A percentile compares a stretch with the other conserved stretches of the same genome.
Conservation (phyloP, 2,329 filamentous ascomycete genomes). For the Verticillium longisporum region DNA sequence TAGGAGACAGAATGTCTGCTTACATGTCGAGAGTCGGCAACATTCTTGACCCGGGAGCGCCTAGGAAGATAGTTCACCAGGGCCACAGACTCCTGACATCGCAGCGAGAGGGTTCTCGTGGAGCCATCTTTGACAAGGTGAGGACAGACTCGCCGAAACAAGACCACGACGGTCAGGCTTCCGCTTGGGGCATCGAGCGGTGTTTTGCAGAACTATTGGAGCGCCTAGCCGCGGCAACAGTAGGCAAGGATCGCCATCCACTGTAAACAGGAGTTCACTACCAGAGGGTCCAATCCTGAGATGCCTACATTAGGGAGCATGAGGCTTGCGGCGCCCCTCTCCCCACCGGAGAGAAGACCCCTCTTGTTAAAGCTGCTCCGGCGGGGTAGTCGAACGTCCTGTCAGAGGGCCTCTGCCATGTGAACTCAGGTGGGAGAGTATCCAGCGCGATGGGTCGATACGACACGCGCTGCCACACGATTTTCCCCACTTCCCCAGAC, state of each 20-base stretch:
- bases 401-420: not conserved
- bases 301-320: not conserved
- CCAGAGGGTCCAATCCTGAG: too few relatives aligned
- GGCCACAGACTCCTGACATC: conserved; percentile 5
- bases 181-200: not conserved
- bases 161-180: not conserved
- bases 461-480: not conserved
- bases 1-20: conserved; percentile 38
- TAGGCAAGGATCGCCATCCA: not conserved
- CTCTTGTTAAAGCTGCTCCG: not conserved
- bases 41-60: conserved; percentile 21
- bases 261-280: not conserved
- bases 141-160: not conserved
- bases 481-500: not conserved
- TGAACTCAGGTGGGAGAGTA: not conserved
- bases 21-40: conserved; percentile 47
- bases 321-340: not conserved
- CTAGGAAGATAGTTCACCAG: conserved; percentile 13
- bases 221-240: not conserved
- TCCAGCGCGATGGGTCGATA: not conserved
- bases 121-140: not conserved
- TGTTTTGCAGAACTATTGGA: conserved; percentile 1
- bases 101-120: not conserved
- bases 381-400: not conserved
- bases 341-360: not conserved